These are phyloP conservation scores for Catunica adiposa DNA, from an alignment of 2,329 filamentous ascomycete species.

Conservation along the genomic window DNA sequence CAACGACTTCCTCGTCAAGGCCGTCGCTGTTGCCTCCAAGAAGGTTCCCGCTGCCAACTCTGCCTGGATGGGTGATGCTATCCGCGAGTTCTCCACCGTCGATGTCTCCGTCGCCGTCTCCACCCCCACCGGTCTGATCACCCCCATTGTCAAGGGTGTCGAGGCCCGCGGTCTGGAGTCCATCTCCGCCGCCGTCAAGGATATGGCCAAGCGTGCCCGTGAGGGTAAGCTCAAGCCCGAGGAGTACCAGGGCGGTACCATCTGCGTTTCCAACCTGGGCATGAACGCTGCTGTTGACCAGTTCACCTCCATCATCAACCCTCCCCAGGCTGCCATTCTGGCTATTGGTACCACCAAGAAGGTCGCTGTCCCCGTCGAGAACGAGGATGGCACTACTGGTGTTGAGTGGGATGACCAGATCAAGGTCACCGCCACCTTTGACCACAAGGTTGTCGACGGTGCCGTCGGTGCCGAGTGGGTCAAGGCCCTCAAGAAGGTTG, in stretches of 20 bases:
- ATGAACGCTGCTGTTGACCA: slow-evolving; percentile 95
- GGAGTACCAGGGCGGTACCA: slow-evolving; percentile 96
- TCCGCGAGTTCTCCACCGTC: slow-evolving; percentile 83
- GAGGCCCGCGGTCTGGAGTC: slow-evolving; percentile 71
- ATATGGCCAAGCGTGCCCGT: slow-evolving; percentile 86
- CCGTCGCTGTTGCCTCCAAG: slow-evolving; percentile 68
- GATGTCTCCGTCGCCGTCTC: slow-evolving; percentile 94
- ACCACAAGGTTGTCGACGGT: slow-evolving; percentile 97
- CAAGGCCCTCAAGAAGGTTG: slow-evolving; percentile 86
- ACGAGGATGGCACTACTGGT: slow-evolving; percentile 57
- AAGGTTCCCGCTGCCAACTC: slow-evolving; percentile 95
- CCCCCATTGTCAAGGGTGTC: slow-evolving; percentile 84
- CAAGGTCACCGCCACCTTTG: slow-evolving; percentile 83
- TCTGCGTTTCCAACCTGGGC: slow-evolving; percentile 99
- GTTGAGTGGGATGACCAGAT: slow-evolving; percentile 97
- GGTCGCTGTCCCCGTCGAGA: slow-evolving; percentile 76
- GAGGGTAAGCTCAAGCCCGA: slow-evolving; percentile 99
- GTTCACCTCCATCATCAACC: slow-evolving; percentile 98
- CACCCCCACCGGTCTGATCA: slow-evolving; percentile 87
- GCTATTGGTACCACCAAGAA: slow-evolving; percentile 91
- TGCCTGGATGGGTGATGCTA: slow-evolving; percentile 77
- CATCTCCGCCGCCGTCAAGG: slow-evolving; percentile 84
- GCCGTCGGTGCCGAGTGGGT: slow-evolving; percentile 95
- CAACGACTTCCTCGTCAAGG: slow-evolving; percentile 99
- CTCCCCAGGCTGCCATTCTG: slow-evolving; percentile 87